Evolutionary conservation across 495 filamentous ascomycete species (phyloP), one percentile per base, ranked within the genome.

Genomic region (Elasticomyces elasticus): DNA sequence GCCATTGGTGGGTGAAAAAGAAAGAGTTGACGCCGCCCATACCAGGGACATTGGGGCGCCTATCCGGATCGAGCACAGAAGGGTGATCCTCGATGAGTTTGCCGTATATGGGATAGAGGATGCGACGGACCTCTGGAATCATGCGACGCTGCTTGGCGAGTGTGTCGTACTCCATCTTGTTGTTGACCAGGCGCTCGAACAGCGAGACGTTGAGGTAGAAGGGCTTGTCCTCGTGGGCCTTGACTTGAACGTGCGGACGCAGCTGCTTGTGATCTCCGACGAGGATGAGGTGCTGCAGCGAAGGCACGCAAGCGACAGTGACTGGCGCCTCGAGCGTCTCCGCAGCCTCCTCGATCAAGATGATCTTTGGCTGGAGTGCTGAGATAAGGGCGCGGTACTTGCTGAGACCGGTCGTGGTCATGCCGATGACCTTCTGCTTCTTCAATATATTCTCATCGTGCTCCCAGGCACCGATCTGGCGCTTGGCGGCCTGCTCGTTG

Each of bases 351-450:
- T 90, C 86, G 48, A 89, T 79, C 15, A 89, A 58, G 1, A 87
- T 67, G 3, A 83, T 69, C 40, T 69, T 77, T 0, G 92, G 89
- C 26, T 78, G 71, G 17, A 94, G 55, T 23, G 79, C 80, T 12
- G 85, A 77, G 22, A 97, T 68, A 0, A 94, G 70, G 1, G 71
- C 80, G 17, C 91, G 79, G 57, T 92, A 90, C 61, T 96, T 96
- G 63, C 82, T 87, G n/a, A 96, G 65, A 3, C 92, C 92, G 0
- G 91, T 89, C 0, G 81, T 85, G 5, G 86, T 90, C 74, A 86
- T 78, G 9, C 85, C 86, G 47, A 90, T 71, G 1, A 89, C 53
- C 58, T 79, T 85, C 7, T 77, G 70, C 4, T 71, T 57, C 43
- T 69, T 63, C 2, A 86, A 67, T 23, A 78, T 64, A 10, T 65